Base-by-base conservation (phyloP, 1,139 yeast species). In the Geotrichum restrictum region DNA sequence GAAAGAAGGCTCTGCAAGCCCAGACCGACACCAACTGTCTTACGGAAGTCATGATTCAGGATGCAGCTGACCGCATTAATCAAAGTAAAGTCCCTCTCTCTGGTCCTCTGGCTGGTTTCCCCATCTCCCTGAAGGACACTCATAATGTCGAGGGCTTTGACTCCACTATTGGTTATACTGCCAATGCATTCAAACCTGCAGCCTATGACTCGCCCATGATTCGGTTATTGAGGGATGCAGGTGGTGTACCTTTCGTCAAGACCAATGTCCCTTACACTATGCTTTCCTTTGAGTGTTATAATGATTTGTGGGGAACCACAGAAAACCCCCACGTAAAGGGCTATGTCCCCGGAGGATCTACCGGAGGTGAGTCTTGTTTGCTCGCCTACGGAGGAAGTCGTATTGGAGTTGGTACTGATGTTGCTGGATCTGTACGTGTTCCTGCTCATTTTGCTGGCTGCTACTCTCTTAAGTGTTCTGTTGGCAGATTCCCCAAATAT, bases 91-190 rank as follows among this genome's bases (percentile, higher is more conserved):
- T 50, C 21, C 37, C 44, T 36, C 19, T 67, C 0, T 53, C 70
- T 13, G 85, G 86, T 14, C 83, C 84, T 4, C 67, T 84, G 33
- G 88, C 85, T 50, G 93, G 91, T 2, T 69, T 85, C 54, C 89
- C 89, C 8, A 72, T 84, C 47, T 80, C 88, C 2, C 62, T 83
- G 52, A 80, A 80, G 60, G 80, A 76, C 57, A 75, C 79, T 39
- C 70, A 74, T 56, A 71, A 72, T 55, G 66, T 79, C 45, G 68
- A 69, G 48, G 84, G 83, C 40, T 77, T 74, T 54, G 82, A 79
- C 47, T 72, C 81, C 2, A 70, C 78, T 8, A 65, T 78, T 41
- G 83, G 83, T 5, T 75, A 75, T 62, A 75, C 78, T 27, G 72
- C 72, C 27, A 71, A 74, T 22, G 62, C 67, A 39, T 62, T 64